Percentiles rank a stretch among this genome's conserved stretches.
phyloP scores from a whole-genome alignment of 2,329 filamentous ascomycete species.

The Penicillium hordei region DNA sequence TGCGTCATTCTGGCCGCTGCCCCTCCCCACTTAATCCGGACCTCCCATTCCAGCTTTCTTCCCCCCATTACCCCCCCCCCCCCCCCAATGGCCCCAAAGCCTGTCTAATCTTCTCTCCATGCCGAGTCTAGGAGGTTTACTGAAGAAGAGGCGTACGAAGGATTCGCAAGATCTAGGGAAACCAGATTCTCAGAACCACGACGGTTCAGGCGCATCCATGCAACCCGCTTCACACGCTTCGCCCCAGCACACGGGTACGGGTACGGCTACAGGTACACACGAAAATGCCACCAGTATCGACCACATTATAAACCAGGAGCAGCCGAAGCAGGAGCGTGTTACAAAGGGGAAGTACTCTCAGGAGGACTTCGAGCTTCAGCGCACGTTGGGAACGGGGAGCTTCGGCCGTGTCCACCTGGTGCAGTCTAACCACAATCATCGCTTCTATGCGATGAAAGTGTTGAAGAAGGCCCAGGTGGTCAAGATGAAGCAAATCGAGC shows the following conservation, averaged over 20 bases:
- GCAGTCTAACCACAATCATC: slow-evolving; percentile 95
- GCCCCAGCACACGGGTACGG: slow-evolving; percentile 46
- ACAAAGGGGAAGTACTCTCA: slow-evolving; percentile 98
- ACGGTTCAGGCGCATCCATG: slow-evolving; percentile 36
- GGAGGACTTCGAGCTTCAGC: slow-evolving; percentile 81
- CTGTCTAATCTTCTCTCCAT: slow-evolving; percentile 53
- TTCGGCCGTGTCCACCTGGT: slow-evolving; percentile 96
- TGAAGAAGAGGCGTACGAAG: slow-evolving; percentile 99
- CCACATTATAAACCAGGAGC: slow-evolving; percentile 68
- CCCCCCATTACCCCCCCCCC: slow-evolving; percentile 24
- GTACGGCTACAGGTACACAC: slow-evolving; percentile 31
- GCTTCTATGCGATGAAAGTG: slow-evolving; percentile 98
- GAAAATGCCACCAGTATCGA: slow-evolving; percentile 76
- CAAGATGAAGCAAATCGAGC: slow-evolving; percentile 99
- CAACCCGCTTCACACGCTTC: slow-evolving; percentile 40
- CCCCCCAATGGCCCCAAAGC: slow-evolving; percentile 14
- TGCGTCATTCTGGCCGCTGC: slow-evolving; percentile 28
- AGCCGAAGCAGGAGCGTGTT: slow-evolving; percentile 52
- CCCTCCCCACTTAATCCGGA: slow-evolving; percentile 27
- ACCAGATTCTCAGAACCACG: slow-evolving; percentile 7
- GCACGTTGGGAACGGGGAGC: slow-evolving; percentile 92
- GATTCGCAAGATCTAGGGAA: slow-evolving; percentile 57
- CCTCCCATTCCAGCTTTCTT: slow-evolving; percentile 25
- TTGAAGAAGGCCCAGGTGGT: slow-evolving; percentile 98
- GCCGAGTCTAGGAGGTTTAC: slow-evolving; percentile 85